Percentiles rank a stretch among this genome's conserved stretches.
These are phyloP conservation scores for Phytophthora pini DNA, from an alignment of 352 stramenopile genomes.

Conservation along the genomic window DNA sequence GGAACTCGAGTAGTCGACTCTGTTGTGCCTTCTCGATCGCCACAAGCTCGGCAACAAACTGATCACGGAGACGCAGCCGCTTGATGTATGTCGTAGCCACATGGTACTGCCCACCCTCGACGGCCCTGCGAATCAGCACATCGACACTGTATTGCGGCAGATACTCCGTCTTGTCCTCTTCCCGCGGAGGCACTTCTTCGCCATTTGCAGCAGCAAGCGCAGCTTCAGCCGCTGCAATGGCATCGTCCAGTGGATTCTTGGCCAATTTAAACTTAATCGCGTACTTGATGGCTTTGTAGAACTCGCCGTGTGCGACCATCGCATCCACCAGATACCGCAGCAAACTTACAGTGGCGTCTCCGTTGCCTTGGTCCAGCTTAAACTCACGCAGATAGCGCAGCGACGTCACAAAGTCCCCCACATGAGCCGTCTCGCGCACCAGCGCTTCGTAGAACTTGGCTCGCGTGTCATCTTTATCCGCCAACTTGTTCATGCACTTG, in stretches of 20 bases:
- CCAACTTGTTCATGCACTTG: conserved; percentile 86
- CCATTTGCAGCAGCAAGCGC: conserved; percentile 33
- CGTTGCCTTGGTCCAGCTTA: conserved; percentile 62
- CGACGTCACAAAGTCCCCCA: conserved; percentile 76
- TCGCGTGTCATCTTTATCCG: conserved; percentile 44
- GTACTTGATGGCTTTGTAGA: conserved; percentile 92
- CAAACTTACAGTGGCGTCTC: conserved; percentile 44
- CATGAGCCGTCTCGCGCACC: conserved; percentile 59
- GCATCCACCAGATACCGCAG: conserved; percentile 66
- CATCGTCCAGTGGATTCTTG: conserved; percentile 42
- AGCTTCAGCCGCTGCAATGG: conserved; percentile 36
- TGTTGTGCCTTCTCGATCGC: conserved; percentile 68
- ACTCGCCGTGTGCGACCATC: conserved; percentile 73
- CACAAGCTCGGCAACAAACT: conserved; percentile 63
- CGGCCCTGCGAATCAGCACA: conserved; percentile 59
- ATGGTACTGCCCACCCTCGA: conserved; percentile 72
- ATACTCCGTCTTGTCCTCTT: conserved; percentile 37
- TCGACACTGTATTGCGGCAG: conserved; percentile 55
- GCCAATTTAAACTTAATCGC: conserved; percentile 82
- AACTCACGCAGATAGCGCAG: conserved; percentile 80
- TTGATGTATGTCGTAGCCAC: conserved; percentile 86
- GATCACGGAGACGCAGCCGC: conserved; percentile 70
- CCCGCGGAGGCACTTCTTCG: conserved; percentile 10
- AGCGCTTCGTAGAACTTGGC: conserved; percentile 59
- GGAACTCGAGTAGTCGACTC: conserved; percentile 61